Conservation (phyloP, 306 rosid species). For the Notholithocarpus densiflorus region DNA sequence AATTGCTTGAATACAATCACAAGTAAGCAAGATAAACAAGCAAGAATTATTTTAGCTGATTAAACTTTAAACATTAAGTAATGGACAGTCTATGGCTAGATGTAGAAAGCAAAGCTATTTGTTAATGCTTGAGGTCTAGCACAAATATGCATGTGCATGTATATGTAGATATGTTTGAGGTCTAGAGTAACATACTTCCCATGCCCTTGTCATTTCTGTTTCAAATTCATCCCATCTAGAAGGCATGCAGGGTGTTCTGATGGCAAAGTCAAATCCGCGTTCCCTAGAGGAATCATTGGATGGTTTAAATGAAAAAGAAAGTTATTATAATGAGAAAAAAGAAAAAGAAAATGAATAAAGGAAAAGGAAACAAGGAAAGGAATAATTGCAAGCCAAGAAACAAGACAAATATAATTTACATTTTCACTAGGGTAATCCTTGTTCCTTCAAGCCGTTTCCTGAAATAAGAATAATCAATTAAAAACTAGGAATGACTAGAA, state of each 20-base stretch:
- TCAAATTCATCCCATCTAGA: slow-evolving; percentile 94
- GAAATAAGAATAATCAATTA: slow-evolving; percentile 36
- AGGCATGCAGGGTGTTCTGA: slow-evolving; percentile 83
- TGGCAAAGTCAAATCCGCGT: slow-evolving; percentile 81
- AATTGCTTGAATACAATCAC: too few species aligned
- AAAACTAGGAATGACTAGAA: slow-evolving; percentile 31
- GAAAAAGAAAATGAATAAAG: not conserved
- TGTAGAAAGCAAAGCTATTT: too few species aligned
- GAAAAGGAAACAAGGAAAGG: not conserved
- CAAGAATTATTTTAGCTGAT: too few species aligned
- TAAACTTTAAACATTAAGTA: too few species aligned
- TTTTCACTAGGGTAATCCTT: slow-evolving; percentile 72
- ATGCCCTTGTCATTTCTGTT: slow-evolving; percentile 82
- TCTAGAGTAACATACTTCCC: slow-evolving; percentile 71
- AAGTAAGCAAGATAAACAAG: too few species aligned
- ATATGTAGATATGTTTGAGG: not conserved
- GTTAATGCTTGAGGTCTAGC: too few species aligned
- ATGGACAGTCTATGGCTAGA: too few species aligned
- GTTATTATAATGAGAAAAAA: not conserved
- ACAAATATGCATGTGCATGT: not conserved
- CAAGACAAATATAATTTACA: slow-evolving; percentile 41
- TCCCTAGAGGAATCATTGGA: slow-evolving; percentile 50
- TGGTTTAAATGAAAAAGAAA: not conserved
- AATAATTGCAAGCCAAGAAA: slow-evolving; percentile 22
- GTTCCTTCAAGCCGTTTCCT: slow-evolving; percentile 99